Evolutionary conservation across 2,329 filamentous ascomycete species (phyloP).

Genomic region (Fusarium sp.): DNA sequence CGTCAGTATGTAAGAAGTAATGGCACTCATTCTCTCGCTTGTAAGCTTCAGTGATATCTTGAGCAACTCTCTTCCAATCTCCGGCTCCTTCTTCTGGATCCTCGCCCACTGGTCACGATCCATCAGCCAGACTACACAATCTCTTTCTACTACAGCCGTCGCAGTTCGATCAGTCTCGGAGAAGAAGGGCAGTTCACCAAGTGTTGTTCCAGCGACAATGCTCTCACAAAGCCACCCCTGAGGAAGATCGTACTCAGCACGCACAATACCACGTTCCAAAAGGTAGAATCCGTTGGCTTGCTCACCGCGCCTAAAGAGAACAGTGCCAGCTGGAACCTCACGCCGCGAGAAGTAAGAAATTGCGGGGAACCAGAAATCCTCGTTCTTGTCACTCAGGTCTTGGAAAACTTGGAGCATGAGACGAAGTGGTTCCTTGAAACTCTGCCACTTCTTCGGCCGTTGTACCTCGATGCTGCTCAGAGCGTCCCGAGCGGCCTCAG

Average conservation of each 20-base stretch:
- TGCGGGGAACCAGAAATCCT: slow-evolving; percentile 94
- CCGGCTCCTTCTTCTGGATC: slow-evolving; percentile 77
- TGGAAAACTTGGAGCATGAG: slow-evolving; percentile 97
- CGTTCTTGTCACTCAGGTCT: slow-evolving; percentile 83
- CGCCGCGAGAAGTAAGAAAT: slow-evolving; percentile 78
- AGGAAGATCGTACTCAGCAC: slow-evolving; percentile 89
- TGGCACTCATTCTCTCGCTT: slow-evolving; percentile 85
- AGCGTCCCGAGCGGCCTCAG: slow-evolving; percentile 80
- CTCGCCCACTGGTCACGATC: slow-evolving; percentile 76
- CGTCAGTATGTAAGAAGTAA: slow-evolving; percentile 67
- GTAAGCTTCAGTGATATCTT: slow-evolving; percentile 92
- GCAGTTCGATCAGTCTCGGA: slow-evolving; percentile 88
- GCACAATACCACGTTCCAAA: slow-evolving; percentile 86
- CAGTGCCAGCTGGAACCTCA: slow-evolving; percentile 74
- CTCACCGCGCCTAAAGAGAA: slow-evolving; percentile 84
- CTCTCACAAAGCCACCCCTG: slow-evolving; percentile 91
- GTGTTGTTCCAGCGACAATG: slow-evolving; percentile 93
- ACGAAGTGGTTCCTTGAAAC: slow-evolving; percentile 88
- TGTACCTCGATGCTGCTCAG: slow-evolving; percentile 73
- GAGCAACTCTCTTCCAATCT: slow-evolving; percentile 85
- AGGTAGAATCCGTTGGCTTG: slow-evolving; percentile 87
- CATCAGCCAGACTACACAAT: slow-evolving; percentile 86
- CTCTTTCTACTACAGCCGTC: slow-evolving; percentile 83
- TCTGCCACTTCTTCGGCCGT: slow-evolving; percentile 77
- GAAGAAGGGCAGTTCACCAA: slow-evolving; percentile 96